Evolutionary conservation across 2,329 filamentous ascomycete species (phyloP).

Genomic region (Epichloe glyceriae): DNA sequence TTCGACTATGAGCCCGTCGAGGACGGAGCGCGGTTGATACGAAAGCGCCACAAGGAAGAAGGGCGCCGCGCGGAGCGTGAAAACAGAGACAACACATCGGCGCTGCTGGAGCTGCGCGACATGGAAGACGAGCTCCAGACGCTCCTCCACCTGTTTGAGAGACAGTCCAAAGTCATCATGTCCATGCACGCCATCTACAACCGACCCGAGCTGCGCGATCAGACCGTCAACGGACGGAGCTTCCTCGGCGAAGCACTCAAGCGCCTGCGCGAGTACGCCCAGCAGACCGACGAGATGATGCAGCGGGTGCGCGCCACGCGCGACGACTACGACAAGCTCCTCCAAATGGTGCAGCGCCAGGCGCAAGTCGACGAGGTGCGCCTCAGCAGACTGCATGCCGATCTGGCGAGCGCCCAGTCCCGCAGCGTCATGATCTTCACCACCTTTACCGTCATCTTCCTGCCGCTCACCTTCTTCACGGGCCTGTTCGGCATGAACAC

Average conservation of each 20-base stretch:
- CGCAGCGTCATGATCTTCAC: constrained; percentile 55
- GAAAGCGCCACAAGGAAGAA: constrained; percentile 25
- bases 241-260: constrained; percentile 41
- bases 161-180: constrained; percentile 37
- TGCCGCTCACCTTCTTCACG: constrained; percentile 53
- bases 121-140: constrained; percentile 51
- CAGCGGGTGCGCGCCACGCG: constrained; percentile 43
- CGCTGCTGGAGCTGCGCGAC: constrained; percentile 48
- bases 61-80: constrained; percentile 37
- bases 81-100: constrained; percentile 50
- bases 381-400: constrained; percentile 47
- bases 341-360: constrained; percentile 55
- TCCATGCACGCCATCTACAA: constrained; percentile 32
- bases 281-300: constrained; percentile 43
- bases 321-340: constrained; percentile 50
- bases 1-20: constrained; percentile 27
- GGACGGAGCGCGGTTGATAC: constrained; percentile 26
- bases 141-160: constrained; percentile 42
- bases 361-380: constrained; percentile 54
- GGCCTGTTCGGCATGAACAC: constrained; percentile 54
- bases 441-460: constrained; percentile 48
- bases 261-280: constrained; percentile 41
- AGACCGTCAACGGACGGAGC: constrained; percentile 31
- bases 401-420: constrained; percentile 48
- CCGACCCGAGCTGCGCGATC: constrained; percentile 25